These are phyloP conservation scores for Paragyromitra xinjiangensis DNA, from an alignment of 495 filamentous ascomycete species.

Conservation along the genomic window DNA sequence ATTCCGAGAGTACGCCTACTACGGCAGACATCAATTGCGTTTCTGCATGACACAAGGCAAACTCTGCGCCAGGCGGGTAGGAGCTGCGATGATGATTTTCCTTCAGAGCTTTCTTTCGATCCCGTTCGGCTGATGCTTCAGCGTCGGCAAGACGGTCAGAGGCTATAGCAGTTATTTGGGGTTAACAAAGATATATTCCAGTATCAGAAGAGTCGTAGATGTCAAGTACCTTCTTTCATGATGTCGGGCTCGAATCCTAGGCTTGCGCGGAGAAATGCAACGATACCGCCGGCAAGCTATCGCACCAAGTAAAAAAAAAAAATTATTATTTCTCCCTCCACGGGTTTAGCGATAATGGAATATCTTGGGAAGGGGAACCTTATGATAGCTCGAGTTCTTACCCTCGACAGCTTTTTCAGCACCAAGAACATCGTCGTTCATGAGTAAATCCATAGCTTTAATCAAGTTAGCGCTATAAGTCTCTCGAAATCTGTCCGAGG, in stretches of 20 bases:
- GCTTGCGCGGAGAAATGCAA: slow-evolving; percentile 83
- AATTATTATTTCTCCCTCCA: slow-evolving; percentile 45
- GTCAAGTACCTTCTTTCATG: slow-evolving; percentile 75
- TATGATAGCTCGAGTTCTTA: slow-evolving; percentile 88
- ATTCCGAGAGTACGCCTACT: slow-evolving; percentile 88
- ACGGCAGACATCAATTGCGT: slow-evolving; percentile 90
- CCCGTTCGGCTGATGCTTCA: slow-evolving; percentile 79
- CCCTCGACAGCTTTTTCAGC: slow-evolving; percentile 78
- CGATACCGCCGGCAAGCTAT: slow-evolving; percentile 79
- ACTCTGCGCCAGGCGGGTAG: slow-evolving; percentile 86
- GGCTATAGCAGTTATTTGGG: slow-evolving; percentile 62
- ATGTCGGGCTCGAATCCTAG: slow-evolving; percentile 94
- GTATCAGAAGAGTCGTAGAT: slow-evolving; percentile 18
- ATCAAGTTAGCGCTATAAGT: slow-evolving; percentile 38
- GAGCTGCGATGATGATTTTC: slow-evolving; percentile 66
- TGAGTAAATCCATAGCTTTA: slow-evolving; percentile 69
- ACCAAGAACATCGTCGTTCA: slow-evolving; percentile 91
- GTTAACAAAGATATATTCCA: slow-evolving; percentile 19
- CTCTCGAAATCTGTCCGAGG: not conserved
- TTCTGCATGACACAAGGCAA: slow-evolving; percentile 78
- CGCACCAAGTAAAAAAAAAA: slow-evolving; percentile 11
- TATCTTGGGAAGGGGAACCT: slow-evolving; percentile 62
- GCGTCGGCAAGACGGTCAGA: slow-evolving; percentile 75
- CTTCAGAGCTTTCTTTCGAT: slow-evolving; percentile 77
- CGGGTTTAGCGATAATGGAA: slow-evolving; percentile 15